A percentile compares a stretch with the other conserved stretches of the same genome.
These are phyloP conservation scores for Maudiozyma turicensis DNA, from an alignment of 805 yeast species.

Conservation along the genomic window DNA sequence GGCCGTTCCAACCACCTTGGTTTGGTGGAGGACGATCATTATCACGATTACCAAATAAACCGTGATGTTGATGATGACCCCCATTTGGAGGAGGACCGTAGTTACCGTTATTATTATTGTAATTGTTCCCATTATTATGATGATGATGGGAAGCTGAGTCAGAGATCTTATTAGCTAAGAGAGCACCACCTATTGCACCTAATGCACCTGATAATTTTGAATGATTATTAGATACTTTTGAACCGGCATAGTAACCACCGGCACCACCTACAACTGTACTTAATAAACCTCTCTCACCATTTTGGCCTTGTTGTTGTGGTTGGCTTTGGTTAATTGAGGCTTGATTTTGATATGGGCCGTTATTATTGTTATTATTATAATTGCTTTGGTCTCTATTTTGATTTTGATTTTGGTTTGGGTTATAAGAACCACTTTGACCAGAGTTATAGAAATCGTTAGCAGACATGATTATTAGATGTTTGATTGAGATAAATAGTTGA, in stretches of 20 bases:
- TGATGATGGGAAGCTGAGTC: constrained; percentile 15
- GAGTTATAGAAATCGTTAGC: constrained; percentile 47
- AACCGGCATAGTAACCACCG: constrained; percentile 46
- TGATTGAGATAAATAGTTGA: not conserved
- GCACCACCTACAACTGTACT: constrained; percentile 35
- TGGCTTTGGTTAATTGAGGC: not conserved
- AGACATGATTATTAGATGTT: constrained; percentile 33
- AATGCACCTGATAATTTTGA: constrained; percentile 35
- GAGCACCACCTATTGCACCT: constrained; percentile 49
- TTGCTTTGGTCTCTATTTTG: not conserved
- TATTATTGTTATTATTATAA: not conserved
- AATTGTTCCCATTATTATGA: not conserved
- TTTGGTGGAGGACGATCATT: constrained; percentile 2
- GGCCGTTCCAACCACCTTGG: constrained; percentile 12
- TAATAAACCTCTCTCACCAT: constrained; percentile 16
- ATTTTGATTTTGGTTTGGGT: constrained; percentile 9
- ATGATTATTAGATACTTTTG: constrained; percentile 26
- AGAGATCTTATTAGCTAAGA: constrained; percentile 42
- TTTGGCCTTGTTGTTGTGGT: constrained; percentile 24
- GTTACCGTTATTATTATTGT: not conserved
- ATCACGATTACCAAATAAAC: not conserved
- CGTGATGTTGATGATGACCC: not conserved
- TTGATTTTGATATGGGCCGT: constrained; percentile 1
- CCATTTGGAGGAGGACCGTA: not conserved
- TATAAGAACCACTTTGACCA: constrained; percentile 33